Percentiles rank a stretch among this genome's conserved stretches.
phyloP scores from a whole-genome alignment of 73 alveolate species.

The Uronychia binucleata region DNA sequence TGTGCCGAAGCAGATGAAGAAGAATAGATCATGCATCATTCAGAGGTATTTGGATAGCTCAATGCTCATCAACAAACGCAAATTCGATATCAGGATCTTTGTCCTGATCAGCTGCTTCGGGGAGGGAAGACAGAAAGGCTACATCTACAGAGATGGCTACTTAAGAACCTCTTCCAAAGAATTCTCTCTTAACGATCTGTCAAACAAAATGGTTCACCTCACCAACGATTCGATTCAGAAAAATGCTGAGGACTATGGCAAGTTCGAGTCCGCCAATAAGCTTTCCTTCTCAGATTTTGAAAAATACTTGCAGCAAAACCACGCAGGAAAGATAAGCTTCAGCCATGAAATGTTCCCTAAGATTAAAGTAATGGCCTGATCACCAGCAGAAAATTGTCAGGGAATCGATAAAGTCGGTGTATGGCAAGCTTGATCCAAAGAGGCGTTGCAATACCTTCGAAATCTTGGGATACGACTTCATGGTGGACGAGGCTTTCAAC shows the following conservation, averaged over 20 bases:
- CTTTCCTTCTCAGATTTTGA: slow-evolving; percentile 79
- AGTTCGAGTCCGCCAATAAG: slow-evolving; percentile 80
- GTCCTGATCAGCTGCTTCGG: slow-evolving; percentile 73
- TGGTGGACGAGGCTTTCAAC: slow-evolving; percentile 90
- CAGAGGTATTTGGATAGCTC: slow-evolving; percentile 78
- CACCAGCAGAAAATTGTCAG: slow-evolving; percentile 2
- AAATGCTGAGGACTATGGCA: slow-evolving; percentile 76
- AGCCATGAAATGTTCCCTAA: slow-evolving; percentile 82
- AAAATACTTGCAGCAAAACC: slow-evolving; percentile 55
- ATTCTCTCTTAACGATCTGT: slow-evolving; percentile 57
- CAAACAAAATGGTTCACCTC: slow-evolving; percentile 73
- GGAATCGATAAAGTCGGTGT: slow-evolving; percentile 63
- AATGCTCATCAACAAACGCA: slow-evolving; percentile 64
- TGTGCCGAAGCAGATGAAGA: background rate
- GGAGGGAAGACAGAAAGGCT: slow-evolving; percentile 72
- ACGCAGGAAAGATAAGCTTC: slow-evolving; percentile 58
- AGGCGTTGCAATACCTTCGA: slow-evolving; percentile 60
- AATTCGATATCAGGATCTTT: slow-evolving; percentile 75
- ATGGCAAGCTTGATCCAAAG: slow-evolving; percentile 56
- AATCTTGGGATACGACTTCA: slow-evolving; percentile 93
- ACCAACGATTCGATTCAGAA: slow-evolving; percentile 87
- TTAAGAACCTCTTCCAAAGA: slow-evolving; percentile 71
- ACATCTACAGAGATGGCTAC: slow-evolving; percentile 72
- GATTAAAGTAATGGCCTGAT: slow-evolving; percentile 48
- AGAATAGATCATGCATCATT: slow-evolving; percentile 42